Evolutionary conservation across 2,329 filamentous ascomycete species (phyloP), one percentile per base, ranked within the genome.

Genomic region (Xylaria sp.): DNA sequence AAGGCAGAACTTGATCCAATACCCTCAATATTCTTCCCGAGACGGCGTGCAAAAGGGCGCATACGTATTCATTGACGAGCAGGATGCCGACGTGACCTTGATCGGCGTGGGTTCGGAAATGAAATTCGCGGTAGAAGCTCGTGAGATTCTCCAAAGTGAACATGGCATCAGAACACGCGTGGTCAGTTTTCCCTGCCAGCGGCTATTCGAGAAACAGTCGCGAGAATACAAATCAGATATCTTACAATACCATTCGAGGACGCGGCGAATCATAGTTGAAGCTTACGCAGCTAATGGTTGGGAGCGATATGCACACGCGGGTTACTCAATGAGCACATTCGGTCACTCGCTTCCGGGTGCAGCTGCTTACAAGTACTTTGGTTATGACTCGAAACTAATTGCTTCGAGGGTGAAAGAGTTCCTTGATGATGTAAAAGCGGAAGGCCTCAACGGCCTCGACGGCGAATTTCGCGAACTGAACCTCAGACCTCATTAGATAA

Each of bases 251-350:
- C 10, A 36, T 0, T 43, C 36, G 5, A n/a, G 81, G 52, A 79
- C 83, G 1, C 85, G 86, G 0, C 78, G 82, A 0, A 85, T 91
- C 18, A 85, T 89, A 4, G 86, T 91, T 52, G 89, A 91, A 77
- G 86, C 88, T 0, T 90, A 88, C 74, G 82, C 85, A 1, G 81
- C 83, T 1, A 85, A 86, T 67, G 86, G 87, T 0, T 90, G 88
- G 87, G 88, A 89, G 78, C 77, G 87, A 23, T 90, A 89, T 73
- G 87, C 87, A 0, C 84, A 89, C 75, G 88, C 87, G 0, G 86
- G 33, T 10, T 56, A 56, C 52, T 64, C 36, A 12, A 64, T 64
- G 52, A 56, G 49, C 36, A 25, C 61, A 15, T 63, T 63, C 10
- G 60, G 60, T 2, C 54, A 57, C 36, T 57, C 54, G 12, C 9